Evolutionary conservation across 2,329 filamentous ascomycete genomes (phyloP), one percentile per base, ranked within the genome.

Genomic region (Colletotrichum caudatum): DNA sequence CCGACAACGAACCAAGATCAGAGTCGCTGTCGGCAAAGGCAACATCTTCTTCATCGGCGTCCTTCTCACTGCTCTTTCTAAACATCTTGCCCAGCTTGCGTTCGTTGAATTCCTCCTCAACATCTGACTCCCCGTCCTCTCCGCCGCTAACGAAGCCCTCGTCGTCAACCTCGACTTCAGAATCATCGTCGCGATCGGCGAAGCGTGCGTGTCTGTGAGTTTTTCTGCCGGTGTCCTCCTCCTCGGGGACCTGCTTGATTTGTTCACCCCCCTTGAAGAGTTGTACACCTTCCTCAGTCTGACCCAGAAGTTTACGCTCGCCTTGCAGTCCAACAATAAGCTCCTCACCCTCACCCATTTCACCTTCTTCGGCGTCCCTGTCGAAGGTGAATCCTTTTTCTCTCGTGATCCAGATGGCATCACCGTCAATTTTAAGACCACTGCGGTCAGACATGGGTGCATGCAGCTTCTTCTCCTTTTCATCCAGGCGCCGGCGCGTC

Each of bases 361-460:
- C 93, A 39, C 88, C 88, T 14, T 90, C 88, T 14, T 93, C 90
- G 2, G 82, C 87, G 39, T 90, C 88, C 74, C 86, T 87, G 79
- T 91, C 86, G 75, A 99, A 98, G 5, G 89, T 97, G 76, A 92
- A 92, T 0, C 90, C 90, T 76, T 91, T 91, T 63, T 92, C 89
- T 68, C 88, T 84, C 12, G 90, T 91, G 72, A 92, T 98, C 84
- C 97, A 99, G 48, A 99, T 95, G 9, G 95, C 95, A 82, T 99
- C 96, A 73, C 97, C 97, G 76, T 99, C 96, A 63, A 99, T 95
- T 79, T 98, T 91, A 16, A 99, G 89, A 77, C 96, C 96, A 75
- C 95, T 97, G 44, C 97, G 94, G 82, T 99, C 96, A 35, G 95
- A 97, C 95, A 99, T 98, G 44, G 96, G 97, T 3, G 96, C 97